A percentile compares a stretch with the other conserved stretches of the same genome.
phyloP scores from a whole-genome alignment of 345 rosid genomes.

The Fremontodendron californicum region DNA sequence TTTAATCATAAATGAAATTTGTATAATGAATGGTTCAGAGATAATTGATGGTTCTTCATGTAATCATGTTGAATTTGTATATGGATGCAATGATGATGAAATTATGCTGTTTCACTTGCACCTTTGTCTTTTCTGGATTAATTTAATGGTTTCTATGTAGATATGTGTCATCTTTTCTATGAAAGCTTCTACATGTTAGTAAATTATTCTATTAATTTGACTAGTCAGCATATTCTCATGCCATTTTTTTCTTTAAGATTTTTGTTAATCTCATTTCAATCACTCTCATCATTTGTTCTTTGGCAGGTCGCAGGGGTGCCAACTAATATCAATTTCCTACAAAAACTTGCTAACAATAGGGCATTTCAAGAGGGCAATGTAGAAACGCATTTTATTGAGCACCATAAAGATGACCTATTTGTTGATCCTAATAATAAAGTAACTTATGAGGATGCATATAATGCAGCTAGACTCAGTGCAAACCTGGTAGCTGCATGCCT shows the following conservation, averaged over 20 bases:
- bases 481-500: conserved; percentile 69
- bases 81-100: not conserved
- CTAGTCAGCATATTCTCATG: conserved; percentile 1
- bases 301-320: conserved; percentile 95
- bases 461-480: conserved; percentile 54
- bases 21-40: conserved; percentile 2
- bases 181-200: not conserved
- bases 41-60: not conserved
- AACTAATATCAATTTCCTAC: conserved; percentile 79
- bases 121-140: not conserved
- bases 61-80: not conserved
- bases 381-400: conserved; percentile 94
- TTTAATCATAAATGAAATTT: not conserved
- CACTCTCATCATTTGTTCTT: conserved; percentile 15
- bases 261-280: conserved; percentile 6
- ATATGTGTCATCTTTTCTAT: not conserved
- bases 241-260: not conserved
- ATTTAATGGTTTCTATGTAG: not conserved
- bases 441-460: conserved; percentile 41
- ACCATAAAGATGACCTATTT: conserved; percentile 69
- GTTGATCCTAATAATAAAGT: conserved; percentile 47
- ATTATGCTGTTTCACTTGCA: not conserved
- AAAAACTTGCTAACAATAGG: conserved; percentile 66
- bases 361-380: conserved; percentile 75
- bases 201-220: not conserved